These are phyloP conservation scores for Colletotrichum camelliae DNA, from an alignment of 2,329 filamentous ascomycete genomes.

Conservation along the genomic window DNA sequence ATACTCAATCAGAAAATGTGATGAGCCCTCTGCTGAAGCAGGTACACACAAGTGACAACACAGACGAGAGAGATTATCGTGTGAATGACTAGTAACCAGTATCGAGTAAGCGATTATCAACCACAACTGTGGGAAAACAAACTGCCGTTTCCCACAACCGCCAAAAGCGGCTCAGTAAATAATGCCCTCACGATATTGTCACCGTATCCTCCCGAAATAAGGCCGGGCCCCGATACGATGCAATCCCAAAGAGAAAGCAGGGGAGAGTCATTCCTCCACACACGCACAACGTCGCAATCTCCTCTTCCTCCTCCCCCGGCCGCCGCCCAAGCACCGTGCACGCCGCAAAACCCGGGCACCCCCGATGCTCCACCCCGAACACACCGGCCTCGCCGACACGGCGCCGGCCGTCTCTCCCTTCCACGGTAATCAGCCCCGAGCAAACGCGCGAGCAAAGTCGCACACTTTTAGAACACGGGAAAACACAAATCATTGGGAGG, in stretches of 20 bases:
- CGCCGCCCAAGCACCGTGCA: background rate
- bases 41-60: background rate
- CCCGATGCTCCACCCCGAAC: background rate
- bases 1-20: too few species aligned
- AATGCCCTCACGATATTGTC: background rate
- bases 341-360: background rate
- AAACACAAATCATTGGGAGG: background rate
- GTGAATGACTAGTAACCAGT: background rate
- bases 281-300: background rate
- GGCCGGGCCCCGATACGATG: background rate
- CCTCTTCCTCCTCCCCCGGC: background rate
- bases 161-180: background rate
- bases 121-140: background rate
- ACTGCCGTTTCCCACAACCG: background rate
- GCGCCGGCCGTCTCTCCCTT: background rate
- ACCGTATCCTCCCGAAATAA: background rate
- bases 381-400: background rate
- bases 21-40: background rate
- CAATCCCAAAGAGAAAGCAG: background rate
- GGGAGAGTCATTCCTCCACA: conserved; percentile 4
- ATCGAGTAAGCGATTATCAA: background rate
- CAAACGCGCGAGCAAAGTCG: background rate
- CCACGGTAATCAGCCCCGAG: background rate
- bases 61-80: background rate
- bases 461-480: background rate